phyloP scores from a whole-genome alignment of 2,329 filamentous ascomycete genomes.

The Trichoderma polysporum region DNA sequence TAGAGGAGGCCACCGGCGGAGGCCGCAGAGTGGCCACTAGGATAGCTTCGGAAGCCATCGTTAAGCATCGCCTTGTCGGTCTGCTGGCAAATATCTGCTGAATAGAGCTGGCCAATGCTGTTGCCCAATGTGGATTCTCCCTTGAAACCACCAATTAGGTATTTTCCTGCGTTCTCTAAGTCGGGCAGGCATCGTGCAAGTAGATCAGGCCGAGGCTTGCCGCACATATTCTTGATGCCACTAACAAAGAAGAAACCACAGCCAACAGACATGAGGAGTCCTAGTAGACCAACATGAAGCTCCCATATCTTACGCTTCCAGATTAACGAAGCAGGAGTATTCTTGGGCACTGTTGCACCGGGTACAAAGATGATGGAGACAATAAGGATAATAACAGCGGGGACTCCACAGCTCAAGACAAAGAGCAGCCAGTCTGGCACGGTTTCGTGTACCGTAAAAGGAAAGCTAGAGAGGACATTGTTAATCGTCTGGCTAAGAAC shows the following conservation, averaged over 20 bases:
- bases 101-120: constrained; percentile 67
- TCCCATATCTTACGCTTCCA: constrained; percentile 90
- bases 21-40: constrained; percentile 57
- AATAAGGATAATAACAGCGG: constrained; percentile 66
- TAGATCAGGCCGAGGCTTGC: constrained; percentile 75
- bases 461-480: constrained; percentile 53
- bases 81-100: constrained; percentile 72
- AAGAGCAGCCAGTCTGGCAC: constrained; percentile 66
- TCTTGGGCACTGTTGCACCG: constrained; percentile 63
- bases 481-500: constrained; percentile 17
- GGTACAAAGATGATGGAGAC: constrained; percentile 71
- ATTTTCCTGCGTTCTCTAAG: constrained; percentile 56
- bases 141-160: constrained; percentile 62
- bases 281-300: constrained; percentile 81
- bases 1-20: constrained; percentile 81
- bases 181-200: constrained; percentile 79
- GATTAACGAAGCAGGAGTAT: constrained; percentile 62
- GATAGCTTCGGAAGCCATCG: constrained; percentile 82
- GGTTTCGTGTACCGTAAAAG: constrained; percentile 67
- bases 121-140: constrained; percentile 37
- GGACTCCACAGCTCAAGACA: constrained; percentile 62
- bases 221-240: constrained; percentile 76
- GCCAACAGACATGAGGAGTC: constrained; percentile 70
- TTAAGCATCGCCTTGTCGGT: constrained; percentile 60
- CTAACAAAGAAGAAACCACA: constrained; percentile 78